A percentile compares a stretch with the other conserved stretches of the same genome.
Conservation (phyloP, 2,329 filamentous ascomycete genomes). For the Hymenoscyphus repandus region DNA sequence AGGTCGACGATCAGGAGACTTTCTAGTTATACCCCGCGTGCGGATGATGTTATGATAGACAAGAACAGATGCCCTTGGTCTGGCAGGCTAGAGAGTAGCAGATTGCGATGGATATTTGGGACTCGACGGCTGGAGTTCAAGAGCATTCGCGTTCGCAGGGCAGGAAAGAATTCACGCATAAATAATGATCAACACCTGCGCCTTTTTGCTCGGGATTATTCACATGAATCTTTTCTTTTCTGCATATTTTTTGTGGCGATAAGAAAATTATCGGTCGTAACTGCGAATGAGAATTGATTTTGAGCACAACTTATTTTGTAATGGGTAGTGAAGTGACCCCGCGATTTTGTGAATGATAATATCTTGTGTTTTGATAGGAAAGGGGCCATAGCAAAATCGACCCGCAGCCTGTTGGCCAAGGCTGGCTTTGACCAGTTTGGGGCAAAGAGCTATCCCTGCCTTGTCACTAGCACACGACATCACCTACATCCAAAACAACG, state of each 20-base stretch:
- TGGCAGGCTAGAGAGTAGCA: conserved; percentile 9
- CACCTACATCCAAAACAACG: not conserved
- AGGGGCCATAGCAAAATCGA: conserved; percentile 11
- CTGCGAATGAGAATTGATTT: no score
- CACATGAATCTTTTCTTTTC: no score
- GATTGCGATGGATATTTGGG: conserved; percentile 18
- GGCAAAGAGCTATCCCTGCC: not conserved
- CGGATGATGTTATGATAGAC: conserved; percentile 8
- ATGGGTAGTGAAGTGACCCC: no score
- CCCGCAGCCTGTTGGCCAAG: conserved; percentile 1
- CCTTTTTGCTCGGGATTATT: not conserved
- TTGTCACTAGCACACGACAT: conserved; percentile 1
- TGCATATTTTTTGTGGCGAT: not conserved
- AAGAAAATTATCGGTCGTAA: no score
- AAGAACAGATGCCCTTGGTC: conserved; percentile 18
- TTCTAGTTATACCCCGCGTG: conserved; percentile 45
- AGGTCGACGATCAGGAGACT: conserved; percentile 76
- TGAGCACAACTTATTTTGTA: no score
- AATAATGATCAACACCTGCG: conserved; percentile 13
- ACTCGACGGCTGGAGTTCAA: conserved; percentile 21
- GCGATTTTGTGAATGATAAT: conserved; percentile 1
- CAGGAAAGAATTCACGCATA: conserved; percentile 11
- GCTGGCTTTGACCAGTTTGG: not conserved
- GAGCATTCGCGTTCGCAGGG: conserved; percentile 16
- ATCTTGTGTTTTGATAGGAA: conserved; percentile 35